These are phyloP conservation scores for Pyrenophora tritici-repentis DNA, from an alignment of 2,329 filamentous ascomycete genomes.

Conservation along the genomic window DNA sequence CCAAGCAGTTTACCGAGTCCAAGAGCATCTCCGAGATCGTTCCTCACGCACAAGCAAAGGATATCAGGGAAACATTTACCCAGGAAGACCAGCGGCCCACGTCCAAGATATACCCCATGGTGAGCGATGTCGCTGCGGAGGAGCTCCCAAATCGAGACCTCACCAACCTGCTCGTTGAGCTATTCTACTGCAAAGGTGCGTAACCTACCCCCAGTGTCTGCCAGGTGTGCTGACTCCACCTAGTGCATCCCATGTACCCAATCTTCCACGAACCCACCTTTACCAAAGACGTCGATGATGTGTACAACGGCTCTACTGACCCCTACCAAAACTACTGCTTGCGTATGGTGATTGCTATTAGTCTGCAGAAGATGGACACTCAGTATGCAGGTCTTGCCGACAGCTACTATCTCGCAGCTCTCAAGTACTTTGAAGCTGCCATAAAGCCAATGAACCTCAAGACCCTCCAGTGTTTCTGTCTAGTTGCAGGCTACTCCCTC, in stretches of 20 bases:
- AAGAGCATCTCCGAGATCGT: conserved; percentile 92
- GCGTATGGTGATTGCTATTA: conserved; percentile 91
- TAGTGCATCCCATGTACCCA: conserved; percentile 87
- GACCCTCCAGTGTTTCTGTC: conserved; percentile 84
- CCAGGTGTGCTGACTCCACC: conserved; percentile 18
- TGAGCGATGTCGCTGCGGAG: conserved; percentile 80
- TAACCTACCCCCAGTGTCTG: not conserved
- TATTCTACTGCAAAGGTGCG: conserved; percentile 82
- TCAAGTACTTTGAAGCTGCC: conserved; percentile 81
- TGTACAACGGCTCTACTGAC: conserved; percentile 76
- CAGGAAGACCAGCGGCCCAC: conserved; percentile 69
- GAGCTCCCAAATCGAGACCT: conserved; percentile 74
- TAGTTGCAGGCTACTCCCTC: conserved; percentile 90
- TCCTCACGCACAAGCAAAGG: conserved; percentile 70
- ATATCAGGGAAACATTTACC: conserved; percentile 70
- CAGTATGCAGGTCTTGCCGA: conserved; percentile 93
- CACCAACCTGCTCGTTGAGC: conserved; percentile 77
- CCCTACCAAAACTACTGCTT: conserved; percentile 86
- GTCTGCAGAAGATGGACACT: conserved; percentile 86
- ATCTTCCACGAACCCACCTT: conserved; percentile 84
- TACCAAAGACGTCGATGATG: conserved; percentile 74
- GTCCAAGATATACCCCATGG: conserved; percentile 85
- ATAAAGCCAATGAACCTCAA: conserved; percentile 87
- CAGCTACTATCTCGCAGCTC: conserved; percentile 89
- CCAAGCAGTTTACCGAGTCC: conserved; percentile 88